These are phyloP conservation scores for Aspergillus carbonarius DNA, from an alignment of 2,329 filamentous ascomycete genomes.

Conservation along the genomic window DNA sequence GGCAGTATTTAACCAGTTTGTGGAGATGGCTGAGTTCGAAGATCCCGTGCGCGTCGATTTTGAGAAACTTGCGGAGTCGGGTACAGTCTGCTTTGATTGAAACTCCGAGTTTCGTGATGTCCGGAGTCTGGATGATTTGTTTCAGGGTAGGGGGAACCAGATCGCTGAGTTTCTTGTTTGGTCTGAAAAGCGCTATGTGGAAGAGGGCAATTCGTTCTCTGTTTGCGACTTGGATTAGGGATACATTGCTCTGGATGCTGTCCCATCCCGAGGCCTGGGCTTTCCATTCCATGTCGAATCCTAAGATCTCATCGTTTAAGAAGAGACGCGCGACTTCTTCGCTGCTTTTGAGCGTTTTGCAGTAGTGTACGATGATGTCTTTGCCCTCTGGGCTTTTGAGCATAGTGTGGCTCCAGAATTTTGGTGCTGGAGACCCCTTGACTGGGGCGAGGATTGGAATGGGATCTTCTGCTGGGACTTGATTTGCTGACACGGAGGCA, in stretches of 20 bases:
- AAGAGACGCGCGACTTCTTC: conserved; percentile 69
- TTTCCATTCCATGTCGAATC: conserved; percentile 89
- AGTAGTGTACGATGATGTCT: conserved; percentile 73
- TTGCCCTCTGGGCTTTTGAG: conserved; percentile 51
- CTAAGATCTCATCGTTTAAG: conserved; percentile 67
- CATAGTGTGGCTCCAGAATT: conserved; percentile 36
- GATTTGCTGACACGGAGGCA: background rate
- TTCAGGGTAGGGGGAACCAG: conserved; percentile 71
- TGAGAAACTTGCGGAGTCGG: conserved; percentile 66
- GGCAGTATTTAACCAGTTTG: conserved; percentile 69
- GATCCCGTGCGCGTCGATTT: conserved; percentile 63
- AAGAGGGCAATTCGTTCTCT: conserved; percentile 76
- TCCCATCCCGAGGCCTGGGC: conserved; percentile 48
- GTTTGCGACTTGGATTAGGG: conserved; percentile 78
- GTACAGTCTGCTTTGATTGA: conserved; percentile 69
- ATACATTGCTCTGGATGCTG: conserved; percentile 67
- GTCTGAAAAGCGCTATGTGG: conserved; percentile 68
- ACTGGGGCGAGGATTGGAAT: background rate
- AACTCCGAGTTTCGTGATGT: conserved; percentile 74
- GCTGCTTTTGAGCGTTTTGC: conserved; percentile 64
- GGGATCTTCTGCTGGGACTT: background rate
- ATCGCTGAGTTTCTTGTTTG: conserved; percentile 44
- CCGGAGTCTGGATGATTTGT: conserved; percentile 68
- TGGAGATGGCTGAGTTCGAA: conserved; percentile 84
- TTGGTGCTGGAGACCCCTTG: conserved; percentile 3